These are phyloP conservation scores for Cryphonectria carpinicola DNA, from an alignment of 2,329 filamentous ascomycete species.

Conservation along the genomic window DNA sequence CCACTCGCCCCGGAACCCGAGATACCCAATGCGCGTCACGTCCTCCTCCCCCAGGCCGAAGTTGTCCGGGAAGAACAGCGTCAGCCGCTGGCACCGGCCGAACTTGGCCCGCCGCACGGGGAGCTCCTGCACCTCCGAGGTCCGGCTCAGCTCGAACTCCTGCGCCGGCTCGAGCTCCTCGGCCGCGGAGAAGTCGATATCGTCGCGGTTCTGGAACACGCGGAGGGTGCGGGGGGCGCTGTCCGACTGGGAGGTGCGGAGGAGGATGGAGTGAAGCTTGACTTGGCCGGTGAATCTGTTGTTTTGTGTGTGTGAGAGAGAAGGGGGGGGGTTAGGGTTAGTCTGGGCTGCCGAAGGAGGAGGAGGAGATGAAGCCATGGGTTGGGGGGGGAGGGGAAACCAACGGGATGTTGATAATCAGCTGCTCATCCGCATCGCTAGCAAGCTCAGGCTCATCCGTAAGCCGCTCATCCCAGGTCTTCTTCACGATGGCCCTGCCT, in stretches of 20 bases:
- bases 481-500: constrained; percentile 78
- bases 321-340: constrained; percentile 2
- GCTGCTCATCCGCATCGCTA: constrained; percentile 88
- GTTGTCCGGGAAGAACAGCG: constrained; percentile 91
- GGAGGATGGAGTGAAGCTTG: constrained; percentile 85
- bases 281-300: constrained; percentile 81
- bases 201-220: constrained; percentile 83
- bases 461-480: constrained; percentile 87
- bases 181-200: constrained; percentile 82
- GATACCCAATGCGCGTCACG: constrained; percentile 75
- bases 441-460: constrained; percentile 72
- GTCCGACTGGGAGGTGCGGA: constrained; percentile 74
- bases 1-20: constrained; percentile 95
- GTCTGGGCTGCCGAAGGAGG: background rate
- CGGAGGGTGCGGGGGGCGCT: constrained; percentile 82
- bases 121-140: constrained; percentile 82
- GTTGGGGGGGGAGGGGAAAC: constrained; percentile 39
- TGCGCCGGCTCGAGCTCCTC: constrained; percentile 74
- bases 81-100: constrained; percentile 79
- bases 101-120: constrained; percentile 87
- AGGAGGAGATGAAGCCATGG: background rate
- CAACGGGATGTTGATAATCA: constrained; percentile 90
- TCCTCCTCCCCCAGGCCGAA: constrained; percentile 82
- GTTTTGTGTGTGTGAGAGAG: background rate
- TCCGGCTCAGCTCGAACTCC: constrained; percentile 75